phyloP scores from a whole-genome alignment of 2,329 filamentous ascomycete genomes.

The Arachnopeziza araneosa region DNA sequence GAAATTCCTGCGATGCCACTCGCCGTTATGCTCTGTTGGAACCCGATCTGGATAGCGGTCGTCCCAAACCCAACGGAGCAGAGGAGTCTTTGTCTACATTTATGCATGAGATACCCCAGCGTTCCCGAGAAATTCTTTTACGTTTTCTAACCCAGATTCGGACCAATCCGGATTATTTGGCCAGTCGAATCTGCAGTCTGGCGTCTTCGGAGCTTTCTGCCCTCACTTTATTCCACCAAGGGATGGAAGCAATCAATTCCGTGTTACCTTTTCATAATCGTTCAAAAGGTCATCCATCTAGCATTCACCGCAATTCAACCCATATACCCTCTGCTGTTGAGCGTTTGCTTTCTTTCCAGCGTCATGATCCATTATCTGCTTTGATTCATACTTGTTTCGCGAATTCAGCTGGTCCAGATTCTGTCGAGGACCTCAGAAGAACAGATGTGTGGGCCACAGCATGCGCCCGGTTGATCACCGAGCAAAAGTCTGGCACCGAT shows the following conservation, averaged over 20 bases:
- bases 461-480: conserved; percentile 75
- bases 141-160: conserved; percentile 77
- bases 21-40: conserved; percentile 66
- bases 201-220: conserved; percentile 70
- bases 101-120: conserved; percentile 67
- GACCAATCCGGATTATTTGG: conserved; percentile 82
- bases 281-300: conserved; percentile 39
- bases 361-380: conserved; percentile 78
- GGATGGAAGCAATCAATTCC: conserved; percentile 75
- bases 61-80: conserved; percentile 28
- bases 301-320: conserved; percentile 40
- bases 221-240: conserved; percentile 72
- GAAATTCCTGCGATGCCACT: conserved; percentile 69
- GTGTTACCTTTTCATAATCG: conserved; percentile 65
- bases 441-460: conserved; percentile 85
- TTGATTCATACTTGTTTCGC: conserved; percentile 87
- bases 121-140: conserved; percentile 69
- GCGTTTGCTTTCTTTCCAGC: conserved; percentile 79
- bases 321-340: conserved; percentile 63
- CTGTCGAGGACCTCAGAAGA: conserved; percentile 71
- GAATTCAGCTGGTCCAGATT: conserved; percentile 76
- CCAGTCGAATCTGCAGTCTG: conserved; percentile 72
- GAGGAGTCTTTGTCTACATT: conserved; percentile 49
- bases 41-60: conserved; percentile 58
- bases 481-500: conserved; percentile 70